These are phyloP conservation scores for Cryptosporidium sp. DNA, from an alignment of 169 alveolate genomes.

Conservation along the genomic window DNA sequence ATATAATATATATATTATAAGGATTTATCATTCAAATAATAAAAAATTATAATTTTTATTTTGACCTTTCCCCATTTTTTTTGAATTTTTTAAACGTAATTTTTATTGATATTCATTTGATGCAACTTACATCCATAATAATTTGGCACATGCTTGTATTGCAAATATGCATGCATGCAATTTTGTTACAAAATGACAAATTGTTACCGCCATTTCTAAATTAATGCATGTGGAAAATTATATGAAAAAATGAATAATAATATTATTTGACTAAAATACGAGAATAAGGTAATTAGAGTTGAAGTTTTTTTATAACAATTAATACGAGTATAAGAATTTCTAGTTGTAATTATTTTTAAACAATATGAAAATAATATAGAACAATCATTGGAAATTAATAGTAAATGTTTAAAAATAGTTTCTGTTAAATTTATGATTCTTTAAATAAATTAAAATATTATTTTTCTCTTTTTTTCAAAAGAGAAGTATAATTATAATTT, in stretches of 20 bases:
- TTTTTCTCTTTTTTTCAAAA: not conserved
- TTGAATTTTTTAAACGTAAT: not conserved
- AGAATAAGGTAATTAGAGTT: not conserved
- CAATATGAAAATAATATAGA: not conserved
- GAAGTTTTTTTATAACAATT: not conserved
- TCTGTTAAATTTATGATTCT: not conserved
- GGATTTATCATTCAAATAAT: no score
- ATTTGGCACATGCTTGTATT: not conserved
- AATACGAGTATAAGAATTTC: slow-evolving; percentile 4
- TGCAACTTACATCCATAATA: not conserved
- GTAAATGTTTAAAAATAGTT: not conserved
- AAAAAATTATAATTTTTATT: no score
- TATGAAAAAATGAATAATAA: not conserved
- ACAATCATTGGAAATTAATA: not conserved
- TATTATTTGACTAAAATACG: not conserved
- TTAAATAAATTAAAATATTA: not conserved
- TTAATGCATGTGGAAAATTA: not conserved
- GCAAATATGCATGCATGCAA: slow-evolving; percentile 21
- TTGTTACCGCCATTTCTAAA: not conserved
- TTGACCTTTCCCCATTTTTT: not conserved
- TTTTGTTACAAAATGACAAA: not conserved
- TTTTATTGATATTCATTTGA: not conserved
- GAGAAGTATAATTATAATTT: no score
- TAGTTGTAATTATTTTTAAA: not conserved
- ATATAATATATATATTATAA: no score